Base-by-base conservation (phyloP, 2,329 filamentous ascomycete genomes). In the Tolypocladium inflatum region DNA sequence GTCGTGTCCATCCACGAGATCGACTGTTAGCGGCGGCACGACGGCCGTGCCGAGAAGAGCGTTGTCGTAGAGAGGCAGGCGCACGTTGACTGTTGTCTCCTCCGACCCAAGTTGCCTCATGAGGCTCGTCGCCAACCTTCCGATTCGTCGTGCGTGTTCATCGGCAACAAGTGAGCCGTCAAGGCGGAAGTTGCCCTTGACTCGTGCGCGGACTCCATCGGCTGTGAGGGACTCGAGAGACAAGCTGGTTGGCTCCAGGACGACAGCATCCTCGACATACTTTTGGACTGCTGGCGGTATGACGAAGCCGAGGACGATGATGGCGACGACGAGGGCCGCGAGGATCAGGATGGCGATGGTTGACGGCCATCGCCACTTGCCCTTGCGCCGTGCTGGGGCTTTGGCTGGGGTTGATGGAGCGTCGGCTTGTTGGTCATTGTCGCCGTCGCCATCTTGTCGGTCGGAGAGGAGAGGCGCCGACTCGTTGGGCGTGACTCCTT, bases 211-310 rank as follows among this genome's bases (percentile, higher is more conserved):
- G 10, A 97, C 83, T 15, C 94, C 93, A 59, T 86, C 80, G 9
- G 84, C 69, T 0, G 91, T 97, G 63, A 97, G 88, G 2, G 88
- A 90, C 66, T 94, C 89, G 60, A 99, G 85, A 2, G 91, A 91
- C 23, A 99, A 74, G 63, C 87, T 89, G 7, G 88, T 91, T 2
- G 94, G 90, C 68, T 92, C 85, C 63, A 99, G 83, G 21, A 93
- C 85, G 30, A 87, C 80, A 3, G 92, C 90, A 71, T 92, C 80
- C 73, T 93, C 88, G 54, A 89, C 90, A 72, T 99, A 99, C 68
- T 90, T 83, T 72, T 96, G 85, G 13, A 96, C 84, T 9, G 87
- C 84, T 19, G 88, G 85, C 2, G 93, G 92, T 0, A 88, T 83
- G 57, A 96, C 82, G 74, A 96, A 96, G 19, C 86, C 90, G 58